A percentile compares a stretch with the other conserved stretches of the same genome.
These are phyloP conservation scores for Candida boidinii DNA, from an alignment of 805 yeast genomes.

Conservation along the genomic window DNA sequence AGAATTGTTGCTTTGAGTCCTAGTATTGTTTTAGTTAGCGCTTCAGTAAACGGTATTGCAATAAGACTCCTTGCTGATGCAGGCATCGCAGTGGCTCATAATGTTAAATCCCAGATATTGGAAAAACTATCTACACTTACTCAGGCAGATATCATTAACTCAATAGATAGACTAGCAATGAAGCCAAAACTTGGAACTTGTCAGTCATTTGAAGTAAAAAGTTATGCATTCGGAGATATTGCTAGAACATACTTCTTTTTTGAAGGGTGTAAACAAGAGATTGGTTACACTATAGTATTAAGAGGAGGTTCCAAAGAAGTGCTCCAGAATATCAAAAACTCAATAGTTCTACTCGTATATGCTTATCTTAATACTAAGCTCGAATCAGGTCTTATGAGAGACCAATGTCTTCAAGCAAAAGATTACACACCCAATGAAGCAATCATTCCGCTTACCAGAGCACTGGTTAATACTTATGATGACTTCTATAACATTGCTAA, in stretches of 20 bases:
- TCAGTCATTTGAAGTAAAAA: conserved; percentile 58
- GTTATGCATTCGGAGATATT: conserved; percentile 46
- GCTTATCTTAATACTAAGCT: conserved; percentile 71
- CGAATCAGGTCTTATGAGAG: conserved; percentile 68
- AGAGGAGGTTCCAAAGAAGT: conserved; percentile 66
- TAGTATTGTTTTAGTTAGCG: conserved; percentile 68
- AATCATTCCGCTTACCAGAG: conserved; percentile 10
- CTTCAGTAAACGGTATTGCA: conserved; percentile 78
- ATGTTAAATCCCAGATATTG: conserved; percentile 74
- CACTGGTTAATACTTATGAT: conserved; percentile 18
- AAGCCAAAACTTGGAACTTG: conserved; percentile 71
- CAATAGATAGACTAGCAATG: conserved; percentile 77
- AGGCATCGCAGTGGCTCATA: conserved; percentile 72
- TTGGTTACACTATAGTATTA: conserved; percentile 82
- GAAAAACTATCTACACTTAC: conserved; percentile 72
- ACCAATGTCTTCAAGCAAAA: conserved; percentile 50
- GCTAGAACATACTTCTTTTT: conserved; percentile 72
- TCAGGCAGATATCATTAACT: conserved; percentile 74
- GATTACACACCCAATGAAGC: conserved; percentile 15
- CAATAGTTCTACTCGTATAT: conserved; percentile 72
- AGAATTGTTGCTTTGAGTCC: conserved; percentile 73
- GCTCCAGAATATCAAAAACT: conserved; percentile 62
- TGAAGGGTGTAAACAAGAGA: conserved; percentile 61
- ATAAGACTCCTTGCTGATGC: conserved; percentile 60
- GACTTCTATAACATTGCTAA: conserved; percentile 25